phyloP scores from a whole-genome alignment of 768 basidiomycete genomes.

The Termitomyces sp. region DNA sequence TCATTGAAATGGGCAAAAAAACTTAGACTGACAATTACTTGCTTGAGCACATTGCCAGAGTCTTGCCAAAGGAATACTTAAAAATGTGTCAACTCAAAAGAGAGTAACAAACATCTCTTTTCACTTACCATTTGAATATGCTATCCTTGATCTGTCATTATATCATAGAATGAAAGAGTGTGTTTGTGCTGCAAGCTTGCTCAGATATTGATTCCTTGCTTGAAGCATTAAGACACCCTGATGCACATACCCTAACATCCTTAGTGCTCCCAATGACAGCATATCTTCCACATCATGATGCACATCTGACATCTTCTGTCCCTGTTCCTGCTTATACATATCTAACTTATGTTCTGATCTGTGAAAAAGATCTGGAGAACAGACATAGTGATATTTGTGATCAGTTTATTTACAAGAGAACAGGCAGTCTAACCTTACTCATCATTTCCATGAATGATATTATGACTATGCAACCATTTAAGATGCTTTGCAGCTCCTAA shows the following conservation, averaged over 20 bases:
- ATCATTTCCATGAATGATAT: conserved; percentile 63
- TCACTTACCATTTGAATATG: conserved; percentile 46
- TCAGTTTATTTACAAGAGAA: conserved; percentile 4
- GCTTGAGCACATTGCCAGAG: conserved; percentile 57
- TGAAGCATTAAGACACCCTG: conserved; percentile 46
- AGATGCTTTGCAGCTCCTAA: conserved; percentile 55
- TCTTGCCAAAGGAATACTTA: conserved; percentile 66
- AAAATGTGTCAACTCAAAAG: not conserved
- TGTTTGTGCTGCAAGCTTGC: conserved; percentile 49
- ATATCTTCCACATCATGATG: too few species aligned
- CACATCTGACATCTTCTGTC: too few species aligned
- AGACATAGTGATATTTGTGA: not conserved
- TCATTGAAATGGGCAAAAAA: not conserved
- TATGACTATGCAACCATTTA: conserved; percentile 51
- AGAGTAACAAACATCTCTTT: not conserved
- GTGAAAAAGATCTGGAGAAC: too few species aligned
- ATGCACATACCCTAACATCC: too few species aligned
- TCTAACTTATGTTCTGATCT: too few species aligned
- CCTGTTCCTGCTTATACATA: too few species aligned
- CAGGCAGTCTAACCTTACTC: conserved; percentile 23
- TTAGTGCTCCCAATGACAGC: too few species aligned
- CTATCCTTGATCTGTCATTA: conserved; percentile 51
- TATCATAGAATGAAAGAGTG: conserved; percentile 54
- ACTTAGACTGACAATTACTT: conserved; percentile 11
- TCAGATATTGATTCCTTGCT: conserved; percentile 58